A percentile compares a stretch with the other conserved stretches of the same genome.
These are phyloP conservation scores for Russula ochroleuca DNA, from an alignment of 768 basidiomycete genomes.

Conservation along the genomic window DNA sequence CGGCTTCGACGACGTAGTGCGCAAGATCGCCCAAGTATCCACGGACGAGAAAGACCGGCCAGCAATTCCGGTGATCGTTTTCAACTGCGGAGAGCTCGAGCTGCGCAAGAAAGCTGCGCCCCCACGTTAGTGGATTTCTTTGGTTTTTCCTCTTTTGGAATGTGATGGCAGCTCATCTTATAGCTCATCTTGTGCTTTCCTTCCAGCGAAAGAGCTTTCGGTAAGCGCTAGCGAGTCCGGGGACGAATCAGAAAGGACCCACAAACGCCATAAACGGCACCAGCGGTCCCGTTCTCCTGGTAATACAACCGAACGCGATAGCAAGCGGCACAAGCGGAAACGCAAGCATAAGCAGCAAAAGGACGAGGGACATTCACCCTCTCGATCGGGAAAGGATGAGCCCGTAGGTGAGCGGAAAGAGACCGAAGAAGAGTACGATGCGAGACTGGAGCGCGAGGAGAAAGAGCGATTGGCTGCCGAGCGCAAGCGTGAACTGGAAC, in stretches of 20 bases:
- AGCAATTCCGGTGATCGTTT: slow-evolving; percentile 56
- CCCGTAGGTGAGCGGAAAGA: slow-evolving; percentile 35
- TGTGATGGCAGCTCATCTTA: background rate
- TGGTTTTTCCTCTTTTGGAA: background rate
- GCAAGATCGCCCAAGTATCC: slow-evolving; percentile 56
- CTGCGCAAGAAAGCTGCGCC: slow-evolving; percentile 44
- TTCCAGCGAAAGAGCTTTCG: slow-evolving; percentile 20
- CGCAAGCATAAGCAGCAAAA: slow-evolving; percentile 33
- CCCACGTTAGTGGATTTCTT: slow-evolving; percentile 25
- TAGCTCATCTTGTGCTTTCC: background rate
- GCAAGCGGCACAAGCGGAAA: slow-evolving; percentile 29
- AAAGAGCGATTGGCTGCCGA: slow-evolving; percentile 49
- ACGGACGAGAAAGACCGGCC: slow-evolving; percentile 78
- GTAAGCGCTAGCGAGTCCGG: slow-evolving; percentile 23
- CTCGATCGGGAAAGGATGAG: slow-evolving; percentile 12
- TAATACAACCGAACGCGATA: slow-evolving; percentile 12
- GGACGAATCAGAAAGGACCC: slow-evolving; percentile 5
- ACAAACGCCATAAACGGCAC: slow-evolving; percentile 26
- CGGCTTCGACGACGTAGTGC: slow-evolving; percentile 57
- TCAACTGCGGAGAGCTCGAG: slow-evolving; percentile 83
- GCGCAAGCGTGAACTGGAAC: slow-evolving; percentile 47
- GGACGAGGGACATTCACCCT: slow-evolving; percentile 28
- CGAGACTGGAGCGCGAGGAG: slow-evolving; percentile 63
- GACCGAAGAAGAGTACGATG: slow-evolving; percentile 72
- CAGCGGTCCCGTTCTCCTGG: slow-evolving; percentile 23